Conservation (phyloP, 345 rosid species). For the Brassica nigra region DNA sequence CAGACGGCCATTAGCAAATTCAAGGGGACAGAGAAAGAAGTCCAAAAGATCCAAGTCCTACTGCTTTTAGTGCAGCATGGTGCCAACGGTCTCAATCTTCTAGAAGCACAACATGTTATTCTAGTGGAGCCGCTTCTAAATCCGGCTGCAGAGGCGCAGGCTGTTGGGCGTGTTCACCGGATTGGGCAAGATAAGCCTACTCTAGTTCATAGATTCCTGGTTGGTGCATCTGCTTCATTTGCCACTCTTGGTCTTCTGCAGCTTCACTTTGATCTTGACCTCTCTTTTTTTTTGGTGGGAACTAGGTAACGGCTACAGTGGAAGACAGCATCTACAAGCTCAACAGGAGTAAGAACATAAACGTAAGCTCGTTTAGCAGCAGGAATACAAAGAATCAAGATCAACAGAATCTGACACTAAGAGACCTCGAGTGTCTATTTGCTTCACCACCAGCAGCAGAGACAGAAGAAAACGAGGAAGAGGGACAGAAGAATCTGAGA, state of each 20-base stretch:
- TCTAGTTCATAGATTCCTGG: constrained; percentile 86
- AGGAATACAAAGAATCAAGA: constrained; percentile 91
- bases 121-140: constrained; percentile 92
- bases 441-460: constrained; percentile 48
- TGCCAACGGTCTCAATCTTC: constrained; percentile 93
- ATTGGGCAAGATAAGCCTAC: constrained; percentile 83
- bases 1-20: constrained; percentile 80
- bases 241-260: neutral
- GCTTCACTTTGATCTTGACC: constrained; percentile 21
- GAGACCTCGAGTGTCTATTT: constrained; percentile 80
- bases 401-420: constrained; percentile 72
- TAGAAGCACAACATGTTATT: constrained; percentile 94
- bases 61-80: constrained; percentile 90
- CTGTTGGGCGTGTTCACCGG: constrained; percentile 90
- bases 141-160: constrained; percentile 98
- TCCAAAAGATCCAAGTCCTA: constrained; percentile 63
- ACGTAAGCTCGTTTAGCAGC: constrained; percentile 59
- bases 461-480: constrained; percentile 47
- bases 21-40: constrained; percentile 44
- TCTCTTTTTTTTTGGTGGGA: constrained; percentile 12
- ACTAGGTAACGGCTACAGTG: constrained; percentile 74
- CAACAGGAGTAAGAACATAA: constrained; percentile 74
- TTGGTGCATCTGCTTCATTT: constrained; percentile 41
- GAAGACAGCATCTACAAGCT: constrained; percentile 93
- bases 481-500: constrained; percentile 55